phyloP scores from a whole-genome alignment of 805 yeast genomes.

The Candida ponderosae region DNA sequence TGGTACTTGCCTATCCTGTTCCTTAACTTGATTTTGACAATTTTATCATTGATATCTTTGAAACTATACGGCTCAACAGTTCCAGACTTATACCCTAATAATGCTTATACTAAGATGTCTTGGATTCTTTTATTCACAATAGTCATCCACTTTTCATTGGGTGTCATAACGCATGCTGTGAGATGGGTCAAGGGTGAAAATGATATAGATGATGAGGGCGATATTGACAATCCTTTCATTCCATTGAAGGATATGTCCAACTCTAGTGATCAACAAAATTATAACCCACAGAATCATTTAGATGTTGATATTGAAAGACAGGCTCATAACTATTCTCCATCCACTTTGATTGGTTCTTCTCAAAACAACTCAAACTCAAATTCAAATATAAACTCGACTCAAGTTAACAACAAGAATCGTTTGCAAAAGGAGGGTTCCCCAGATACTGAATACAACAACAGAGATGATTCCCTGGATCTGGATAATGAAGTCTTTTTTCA shows the following conservation, averaged over 20 bases:
- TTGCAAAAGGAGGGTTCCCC: constrained; percentile 14
- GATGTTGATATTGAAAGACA: constrained; percentile 16
- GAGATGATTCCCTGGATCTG: constrained; percentile 15
- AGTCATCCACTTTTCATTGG: constrained; percentile 44
- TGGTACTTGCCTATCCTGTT: constrained; percentile 53
- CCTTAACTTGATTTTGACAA: constrained; percentile 36
- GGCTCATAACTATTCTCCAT: constrained; percentile 22
- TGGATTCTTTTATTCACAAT: constrained; percentile 48
- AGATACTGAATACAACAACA: constrained; percentile 8
- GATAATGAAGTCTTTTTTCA: constrained; percentile 5
- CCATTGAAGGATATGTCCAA: constrained; percentile 18
- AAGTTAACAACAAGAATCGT: background rate
- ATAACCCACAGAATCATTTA: background rate
- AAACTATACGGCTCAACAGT: constrained; percentile 51
- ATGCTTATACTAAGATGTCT: constrained; percentile 64
- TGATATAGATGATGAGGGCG: constrained; percentile 19
- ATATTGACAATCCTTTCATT: constrained; percentile 14
- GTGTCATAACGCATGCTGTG: constrained; percentile 40
- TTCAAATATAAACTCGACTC: background rate
- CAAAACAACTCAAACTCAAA: constrained; percentile 2
- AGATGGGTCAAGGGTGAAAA: constrained; percentile 28
- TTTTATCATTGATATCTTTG: constrained; percentile 46
- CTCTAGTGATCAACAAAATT: constrained; percentile 2
- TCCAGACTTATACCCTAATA: constrained; percentile 67
- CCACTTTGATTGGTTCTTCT: constrained; percentile 20